Conservation (phyloP, 306 rosid species). For the Luffa acutangula region DNA sequence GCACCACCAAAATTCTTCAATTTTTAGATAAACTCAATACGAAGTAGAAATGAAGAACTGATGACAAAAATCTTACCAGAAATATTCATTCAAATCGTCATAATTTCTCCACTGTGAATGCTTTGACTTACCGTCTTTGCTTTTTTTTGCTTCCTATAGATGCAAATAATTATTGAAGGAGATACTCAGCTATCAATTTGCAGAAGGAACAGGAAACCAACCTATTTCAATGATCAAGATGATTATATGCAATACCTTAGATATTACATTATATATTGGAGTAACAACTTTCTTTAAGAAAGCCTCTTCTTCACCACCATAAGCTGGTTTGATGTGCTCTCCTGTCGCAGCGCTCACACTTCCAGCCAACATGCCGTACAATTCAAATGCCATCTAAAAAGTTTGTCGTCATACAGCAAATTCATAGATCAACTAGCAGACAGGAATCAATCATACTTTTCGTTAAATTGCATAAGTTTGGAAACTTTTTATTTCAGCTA, state of each 20-base stretch:
- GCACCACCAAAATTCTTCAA: constrained; percentile 8
- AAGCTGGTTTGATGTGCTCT: constrained; percentile 84
- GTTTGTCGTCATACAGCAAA: neutral
- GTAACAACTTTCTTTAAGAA: constrained; percentile 71
- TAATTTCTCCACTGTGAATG: constrained; percentile 99
- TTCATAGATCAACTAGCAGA: neutral
- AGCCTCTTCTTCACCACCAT: constrained; percentile 75
- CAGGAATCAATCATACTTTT: neutral
- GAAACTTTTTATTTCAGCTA: neutral
- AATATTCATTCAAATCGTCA: constrained; percentile 87
- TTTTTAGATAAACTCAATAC: neutral
- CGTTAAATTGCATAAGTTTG: neutral
- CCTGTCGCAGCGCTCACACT: constrained; percentile 82
- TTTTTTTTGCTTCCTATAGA: constrained; percentile 55
- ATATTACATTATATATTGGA: constrained; percentile 78
- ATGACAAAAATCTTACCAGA: constrained; percentile 45
- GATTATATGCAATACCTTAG: constrained; percentile 34
- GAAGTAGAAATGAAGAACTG: neutral
- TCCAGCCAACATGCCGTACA: constrained; percentile 88
- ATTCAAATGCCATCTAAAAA: constrained; percentile 86
- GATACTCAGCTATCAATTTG: constrained; percentile 6
- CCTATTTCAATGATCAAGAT: constrained; percentile 6
- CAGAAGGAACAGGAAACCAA: neutral
- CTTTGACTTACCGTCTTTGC: constrained; percentile 58
- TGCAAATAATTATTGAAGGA: constrained; percentile 9